These are phyloP conservation scores for Skeletonema potamos DNA, from an alignment of 108 stramenopile genomes.

Conservation along the genomic window DNA sequence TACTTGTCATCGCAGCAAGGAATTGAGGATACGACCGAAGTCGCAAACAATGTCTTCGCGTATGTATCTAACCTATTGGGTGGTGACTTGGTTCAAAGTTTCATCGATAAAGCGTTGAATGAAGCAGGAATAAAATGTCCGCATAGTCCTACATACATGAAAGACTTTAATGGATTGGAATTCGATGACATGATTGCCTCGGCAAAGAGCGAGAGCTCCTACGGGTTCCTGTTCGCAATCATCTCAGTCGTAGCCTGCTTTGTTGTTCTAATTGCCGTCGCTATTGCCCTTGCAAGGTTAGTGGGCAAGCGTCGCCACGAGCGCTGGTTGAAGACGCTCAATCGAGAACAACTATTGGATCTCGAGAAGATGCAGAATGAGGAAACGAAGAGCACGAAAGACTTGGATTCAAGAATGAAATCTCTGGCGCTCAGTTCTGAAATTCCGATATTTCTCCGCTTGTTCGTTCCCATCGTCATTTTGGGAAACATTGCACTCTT, in stretches of 20 bases:
- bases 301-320: conserved; percentile 51
- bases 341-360: conserved; percentile 27
- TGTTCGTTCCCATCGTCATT: conserved; percentile 61
- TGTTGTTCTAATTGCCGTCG: conserved; percentile 19
- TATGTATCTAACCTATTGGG: conserved; percentile 45
- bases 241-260: conserved; percentile 30
- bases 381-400: conserved; percentile 23
- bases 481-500: conserved; percentile 77
- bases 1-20: conserved; percentile 48
- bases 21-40: conserved; percentile 48
- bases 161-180: conserved; percentile 25
- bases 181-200: conserved; percentile 40
- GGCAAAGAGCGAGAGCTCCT: conserved; percentile 23
- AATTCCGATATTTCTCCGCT: conserved; percentile 50
- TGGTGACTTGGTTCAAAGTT: conserved; percentile 62
- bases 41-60: conserved; percentile 54
- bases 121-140: conserved; percentile 67
- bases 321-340: conserved; percentile 53
- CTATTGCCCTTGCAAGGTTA: conserved; percentile 26
- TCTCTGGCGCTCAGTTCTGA: conserved; percentile 54
- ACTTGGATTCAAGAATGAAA: conserved; percentile 49
- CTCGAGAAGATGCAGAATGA: conserved; percentile 29
- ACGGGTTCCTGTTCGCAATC: conserved; percentile 44
- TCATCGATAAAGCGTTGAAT: conserved; percentile 60
- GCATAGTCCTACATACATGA: conserved; percentile 50